Percentiles rank a stretch among this genome's conserved stretches.
phyloP scores from a whole-genome alignment of 1,139 yeast species.

The Hansenula sp. region DNA sequence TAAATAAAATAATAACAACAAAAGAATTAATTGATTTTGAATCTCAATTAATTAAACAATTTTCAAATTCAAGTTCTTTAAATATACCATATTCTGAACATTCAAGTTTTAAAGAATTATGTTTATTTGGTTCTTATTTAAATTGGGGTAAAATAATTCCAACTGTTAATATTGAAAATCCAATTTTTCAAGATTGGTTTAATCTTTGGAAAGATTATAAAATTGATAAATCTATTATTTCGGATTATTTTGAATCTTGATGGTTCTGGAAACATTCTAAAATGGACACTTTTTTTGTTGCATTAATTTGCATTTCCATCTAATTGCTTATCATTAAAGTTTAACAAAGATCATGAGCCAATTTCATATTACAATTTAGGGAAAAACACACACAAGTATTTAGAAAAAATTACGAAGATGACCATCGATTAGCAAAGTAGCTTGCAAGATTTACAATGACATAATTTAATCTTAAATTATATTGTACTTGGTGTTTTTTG shows the following conservation, averaged over 20 bases:
- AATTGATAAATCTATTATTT: neutral
- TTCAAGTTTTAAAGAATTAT: slow-evolving; percentile 78
- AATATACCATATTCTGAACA: slow-evolving; percentile 90
- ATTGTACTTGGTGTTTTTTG: too few relatives aligned
- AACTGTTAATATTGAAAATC: slow-evolving; percentile 61
- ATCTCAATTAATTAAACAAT: slow-evolving; percentile 21
- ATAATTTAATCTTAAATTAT: too few relatives aligned
- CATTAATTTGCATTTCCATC: too few relatives aligned
- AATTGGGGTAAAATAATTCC: slow-evolving; percentile 58
- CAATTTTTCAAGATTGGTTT: slow-evolving; percentile 44
- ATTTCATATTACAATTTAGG: too few relatives aligned
- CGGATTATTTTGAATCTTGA: slow-evolving; percentile 1
- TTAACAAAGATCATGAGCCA: too few relatives aligned
- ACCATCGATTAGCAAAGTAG: too few relatives aligned
- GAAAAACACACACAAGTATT: too few relatives aligned
- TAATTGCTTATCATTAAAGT: too few relatives aligned
- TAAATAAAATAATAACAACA: slow-evolving; percentile 7
- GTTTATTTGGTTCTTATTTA: slow-evolving; percentile 54
- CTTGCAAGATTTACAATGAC: too few relatives aligned
- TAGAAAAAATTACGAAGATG: too few relatives aligned
- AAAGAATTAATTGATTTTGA: slow-evolving; percentile 11
- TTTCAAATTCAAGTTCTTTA: slow-evolving; percentile 21
- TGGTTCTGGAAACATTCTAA: too few relatives aligned
- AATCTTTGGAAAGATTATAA: slow-evolving; percentile 34
- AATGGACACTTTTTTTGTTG: too few relatives aligned